Evolutionary conservation across 306 rosid genomes (phyloP).

Genomic region (Citrullus mucosospermus): DNA sequence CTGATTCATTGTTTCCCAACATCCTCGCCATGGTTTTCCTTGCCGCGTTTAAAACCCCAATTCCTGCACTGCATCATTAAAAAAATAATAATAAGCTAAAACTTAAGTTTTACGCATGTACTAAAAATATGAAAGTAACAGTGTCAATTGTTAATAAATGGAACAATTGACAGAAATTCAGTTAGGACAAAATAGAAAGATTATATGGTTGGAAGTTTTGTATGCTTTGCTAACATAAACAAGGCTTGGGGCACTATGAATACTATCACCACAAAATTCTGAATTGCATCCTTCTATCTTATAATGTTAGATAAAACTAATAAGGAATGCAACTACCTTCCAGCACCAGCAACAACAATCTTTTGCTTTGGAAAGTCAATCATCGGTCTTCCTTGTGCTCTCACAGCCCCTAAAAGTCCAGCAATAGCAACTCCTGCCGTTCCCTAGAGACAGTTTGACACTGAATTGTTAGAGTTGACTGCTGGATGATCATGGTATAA

Average conservation of each 20-base stretch:
- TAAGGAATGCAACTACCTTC: conserved; percentile 50
- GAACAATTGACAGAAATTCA: not conserved
- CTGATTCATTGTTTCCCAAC: conserved; percentile 84
- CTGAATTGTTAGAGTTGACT: not conserved
- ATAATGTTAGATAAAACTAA: not conserved
- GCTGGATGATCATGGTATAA: not conserved
- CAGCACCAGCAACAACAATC: conserved; percentile 99
- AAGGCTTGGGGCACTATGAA: not conserved
- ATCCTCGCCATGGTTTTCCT: conserved; percentile 99
- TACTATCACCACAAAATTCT: not conserved
- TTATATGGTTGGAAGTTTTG: not conserved
- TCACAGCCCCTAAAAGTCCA: conserved; percentile 95
- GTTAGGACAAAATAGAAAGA: not conserved
- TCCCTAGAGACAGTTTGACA: conserved; percentile 43
- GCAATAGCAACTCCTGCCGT: conserved; percentile 99
- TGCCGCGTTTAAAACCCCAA: conserved; percentile 84
- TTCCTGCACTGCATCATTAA: conserved; percentile 78
- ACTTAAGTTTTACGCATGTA: not conserved
- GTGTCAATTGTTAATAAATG: not conserved
- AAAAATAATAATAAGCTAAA: conserved; percentile 21
- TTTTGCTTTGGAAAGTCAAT: conserved; percentile 94
- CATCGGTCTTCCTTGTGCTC: conserved; percentile 99
- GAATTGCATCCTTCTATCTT: not conserved
- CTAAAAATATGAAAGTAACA: not conserved
- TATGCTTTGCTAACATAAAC: not conserved